Conservation (phyloP, 1,284 basidiomycete species). For the Ganoderma resinaceum region DNA sequence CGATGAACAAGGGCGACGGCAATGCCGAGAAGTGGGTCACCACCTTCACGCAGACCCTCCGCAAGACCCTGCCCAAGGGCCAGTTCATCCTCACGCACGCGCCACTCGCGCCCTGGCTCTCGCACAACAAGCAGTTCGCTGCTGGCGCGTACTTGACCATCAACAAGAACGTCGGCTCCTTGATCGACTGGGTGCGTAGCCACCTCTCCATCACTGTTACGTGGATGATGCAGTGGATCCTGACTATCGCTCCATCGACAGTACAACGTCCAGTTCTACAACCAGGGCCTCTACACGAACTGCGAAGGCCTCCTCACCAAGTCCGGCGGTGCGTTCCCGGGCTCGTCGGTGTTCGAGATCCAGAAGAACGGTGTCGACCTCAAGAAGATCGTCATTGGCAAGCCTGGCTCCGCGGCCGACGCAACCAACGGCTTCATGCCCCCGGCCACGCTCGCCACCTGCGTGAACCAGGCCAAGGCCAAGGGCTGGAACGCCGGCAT, state of each 20-base stretch:
- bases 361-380: slow-evolving; percentile 57
- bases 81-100: slow-evolving; percentile 47
- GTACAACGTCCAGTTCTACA: slow-evolving; percentile 69
- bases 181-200: slow-evolving; percentile 45
- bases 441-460: slow-evolving; percentile 57
- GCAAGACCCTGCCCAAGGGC: slow-evolving; percentile 41
- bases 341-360: slow-evolving; percentile 62
- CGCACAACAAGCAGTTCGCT: slow-evolving; percentile 50
- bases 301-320: slow-evolving; percentile 58
- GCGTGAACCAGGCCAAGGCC: slow-evolving; percentile 58
- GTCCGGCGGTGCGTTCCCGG: slow-evolving; percentile 24
- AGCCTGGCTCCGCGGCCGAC: slow-evolving; percentile 49
- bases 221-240: background rate
- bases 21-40: slow-evolving; percentile 50
- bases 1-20: slow-evolving; percentile 48
- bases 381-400: slow-evolving; percentile 63
- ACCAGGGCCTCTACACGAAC: slow-evolving; percentile 52
- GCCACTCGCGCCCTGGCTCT: slow-evolving; percentile 63
- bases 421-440: slow-evolving; percentile 65
- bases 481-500: slow-evolving; percentile 59
- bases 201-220: background rate
- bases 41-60: slow-evolving; percentile 49
- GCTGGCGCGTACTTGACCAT: slow-evolving; percentile 70
- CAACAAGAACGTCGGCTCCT: slow-evolving; percentile 58
- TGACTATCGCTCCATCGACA: slow-evolving; percentile 19